Percentiles rank a stretch among this genome's conserved stretches.
Conservation (phyloP, 2,329 filamentous ascomycete species). For the Aureobasidium sp. region DNA sequence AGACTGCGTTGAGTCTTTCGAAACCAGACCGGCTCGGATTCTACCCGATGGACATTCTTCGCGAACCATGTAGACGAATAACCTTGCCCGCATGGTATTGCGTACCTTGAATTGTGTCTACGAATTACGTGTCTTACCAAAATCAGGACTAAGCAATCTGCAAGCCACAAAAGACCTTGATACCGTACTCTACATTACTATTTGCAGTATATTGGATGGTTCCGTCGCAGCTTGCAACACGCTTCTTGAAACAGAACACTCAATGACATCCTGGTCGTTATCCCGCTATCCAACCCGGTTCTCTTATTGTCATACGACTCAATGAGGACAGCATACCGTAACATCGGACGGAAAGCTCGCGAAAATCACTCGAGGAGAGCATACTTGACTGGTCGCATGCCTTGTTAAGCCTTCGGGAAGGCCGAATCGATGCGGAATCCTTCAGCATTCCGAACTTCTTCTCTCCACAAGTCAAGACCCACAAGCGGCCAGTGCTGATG, state of each 20-base stretch:
- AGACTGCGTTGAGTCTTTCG: background rate
- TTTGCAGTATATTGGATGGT: slow-evolving; percentile 3
- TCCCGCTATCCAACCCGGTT: slow-evolving; percentile 1
- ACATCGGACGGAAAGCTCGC: background rate
- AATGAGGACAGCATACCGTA: background rate
- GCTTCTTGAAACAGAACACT: slow-evolving; percentile 6
- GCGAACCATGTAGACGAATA: background rate
- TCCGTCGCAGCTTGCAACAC: slow-evolving; percentile 6
- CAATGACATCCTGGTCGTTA: background rate
- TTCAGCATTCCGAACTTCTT: background rate
- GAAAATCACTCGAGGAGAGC: background rate
- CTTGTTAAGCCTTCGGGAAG: background rate
- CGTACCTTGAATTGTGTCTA: background rate
- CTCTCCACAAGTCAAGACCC: background rate
- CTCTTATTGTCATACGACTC: background rate
- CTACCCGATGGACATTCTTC: background rate
- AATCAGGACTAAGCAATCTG: background rate
- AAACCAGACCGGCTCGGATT: background rate
- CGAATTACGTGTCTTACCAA: background rate
- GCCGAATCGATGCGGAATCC: background rate
- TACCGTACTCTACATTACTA: background rate
- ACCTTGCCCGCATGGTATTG: background rate
- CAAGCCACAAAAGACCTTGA: background rate
- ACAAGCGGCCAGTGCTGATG: background rate
- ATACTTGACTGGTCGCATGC: background rate